These are phyloP conservation scores for Colletotrichum musicola DNA, from an alignment of 2,329 filamentous ascomycete genomes.

Conservation along the genomic window DNA sequence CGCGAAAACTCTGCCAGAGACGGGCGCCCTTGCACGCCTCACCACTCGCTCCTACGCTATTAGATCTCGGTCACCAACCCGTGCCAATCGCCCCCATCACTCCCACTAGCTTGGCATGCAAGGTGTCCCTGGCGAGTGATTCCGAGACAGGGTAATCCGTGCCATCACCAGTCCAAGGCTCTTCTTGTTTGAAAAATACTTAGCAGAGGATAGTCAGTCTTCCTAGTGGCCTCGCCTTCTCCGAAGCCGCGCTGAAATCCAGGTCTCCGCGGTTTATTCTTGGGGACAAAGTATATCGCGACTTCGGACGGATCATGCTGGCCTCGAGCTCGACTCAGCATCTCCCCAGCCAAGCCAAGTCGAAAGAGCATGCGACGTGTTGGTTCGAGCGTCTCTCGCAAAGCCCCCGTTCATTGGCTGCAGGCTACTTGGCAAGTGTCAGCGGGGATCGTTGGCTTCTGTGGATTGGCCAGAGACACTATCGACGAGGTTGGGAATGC, in stretches of 20 bases:
- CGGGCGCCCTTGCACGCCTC: neutral
- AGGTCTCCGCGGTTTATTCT: slow-evolving; percentile 10
- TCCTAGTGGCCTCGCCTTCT: neutral
- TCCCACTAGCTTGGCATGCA: neutral
- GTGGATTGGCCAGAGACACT: neutral
- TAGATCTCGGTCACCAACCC: slow-evolving; percentile 20
- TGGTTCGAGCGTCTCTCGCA: slow-evolving; percentile 1
- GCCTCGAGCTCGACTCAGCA: slow-evolving; percentile 3
- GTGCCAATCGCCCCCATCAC: slow-evolving; percentile 5
- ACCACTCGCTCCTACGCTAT: neutral
- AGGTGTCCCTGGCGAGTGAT: slow-evolving; percentile 15
- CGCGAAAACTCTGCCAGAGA: neutral
- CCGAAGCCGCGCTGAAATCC: slow-evolving; percentile 4
- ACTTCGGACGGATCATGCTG: neutral
- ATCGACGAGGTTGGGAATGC: neutral
- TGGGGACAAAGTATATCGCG: neutral
- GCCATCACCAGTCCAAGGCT: neutral
- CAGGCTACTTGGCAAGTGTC: neutral
- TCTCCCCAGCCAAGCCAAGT: neutral
- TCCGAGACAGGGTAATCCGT: slow-evolving; percentile 11
- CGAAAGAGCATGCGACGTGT: neutral
- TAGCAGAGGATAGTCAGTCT: neutral
- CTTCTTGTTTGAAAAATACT: neutral
- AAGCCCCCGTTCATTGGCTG: neutral
- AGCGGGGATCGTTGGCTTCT: neutral